phyloP scores from a whole-genome alignment of 306 rosid genomes.

The Cucumis hystrix region DNA sequence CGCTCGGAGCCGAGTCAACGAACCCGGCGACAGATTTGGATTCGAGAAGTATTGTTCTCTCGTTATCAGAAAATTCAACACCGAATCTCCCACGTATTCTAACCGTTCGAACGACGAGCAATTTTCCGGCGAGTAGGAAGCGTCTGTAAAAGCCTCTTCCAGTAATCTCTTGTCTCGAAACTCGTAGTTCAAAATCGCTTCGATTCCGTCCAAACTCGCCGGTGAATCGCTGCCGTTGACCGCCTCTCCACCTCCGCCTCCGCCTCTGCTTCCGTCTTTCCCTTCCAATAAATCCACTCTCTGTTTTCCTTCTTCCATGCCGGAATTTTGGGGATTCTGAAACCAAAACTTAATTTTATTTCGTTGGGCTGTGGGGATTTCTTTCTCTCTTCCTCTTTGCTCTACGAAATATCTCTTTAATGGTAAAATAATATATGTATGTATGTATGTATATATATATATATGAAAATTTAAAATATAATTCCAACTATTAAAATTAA shows the following conservation, averaged over 20 bases:
- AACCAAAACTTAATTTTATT: neutral
- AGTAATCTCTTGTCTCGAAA: slow-evolving; percentile 27
- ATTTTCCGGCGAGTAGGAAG: neutral
- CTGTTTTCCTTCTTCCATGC: neutral
- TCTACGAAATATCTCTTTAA: neutral
- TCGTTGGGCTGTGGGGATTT: neutral
- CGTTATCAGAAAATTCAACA: slow-evolving; percentile 25
- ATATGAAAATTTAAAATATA: too few species aligned
- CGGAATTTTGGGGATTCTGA: neutral
- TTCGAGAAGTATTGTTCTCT: slow-evolving; percentile 28
- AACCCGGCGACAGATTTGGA: slow-evolving; percentile 24
- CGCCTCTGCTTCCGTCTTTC: neutral
- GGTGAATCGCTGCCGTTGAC: neutral
- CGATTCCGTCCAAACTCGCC: slow-evolving; percentile 21
- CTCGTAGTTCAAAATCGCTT: slow-evolving; percentile 26
- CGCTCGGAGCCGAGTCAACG: slow-evolving; percentile 38
- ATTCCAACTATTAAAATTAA: too few species aligned
- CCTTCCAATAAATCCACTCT: neutral
- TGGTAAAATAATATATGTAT: neutral
- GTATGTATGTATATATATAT: too few species aligned
- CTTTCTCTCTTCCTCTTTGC: neutral
- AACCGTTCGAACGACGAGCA: slow-evolving; percentile 24
- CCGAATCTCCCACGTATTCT: slow-evolving; percentile 43
- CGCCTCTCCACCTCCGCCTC: neutral
- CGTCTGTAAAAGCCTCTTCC: slow-evolving; percentile 43